Evolutionary conservation across 2,329 filamentous ascomycete genomes (phyloP).

Genomic region (Phialophora verrucosa): DNA sequence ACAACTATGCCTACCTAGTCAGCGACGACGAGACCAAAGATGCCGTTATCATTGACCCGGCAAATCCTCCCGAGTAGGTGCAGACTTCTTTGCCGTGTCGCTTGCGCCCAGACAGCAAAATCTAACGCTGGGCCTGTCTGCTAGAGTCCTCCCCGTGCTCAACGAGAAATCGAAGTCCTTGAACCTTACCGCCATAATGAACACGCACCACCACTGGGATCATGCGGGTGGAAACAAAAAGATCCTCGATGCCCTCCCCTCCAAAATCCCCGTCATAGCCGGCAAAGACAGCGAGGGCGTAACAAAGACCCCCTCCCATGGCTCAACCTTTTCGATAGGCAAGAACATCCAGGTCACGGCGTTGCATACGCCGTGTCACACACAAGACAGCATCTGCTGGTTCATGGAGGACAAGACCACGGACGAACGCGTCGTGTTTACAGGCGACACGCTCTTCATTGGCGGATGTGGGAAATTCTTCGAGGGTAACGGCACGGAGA

Average conservation of each 20-base stretch:
- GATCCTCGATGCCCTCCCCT: constrained; percentile 63
- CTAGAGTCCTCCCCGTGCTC: constrained; percentile 50
- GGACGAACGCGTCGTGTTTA: constrained; percentile 80
- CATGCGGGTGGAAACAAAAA: constrained; percentile 91
- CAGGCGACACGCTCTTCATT: constrained; percentile 94
- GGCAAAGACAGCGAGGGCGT: constrained; percentile 85
- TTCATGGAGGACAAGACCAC: constrained; percentile 72
- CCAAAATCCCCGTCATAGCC: constrained; percentile 77
- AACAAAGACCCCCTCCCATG: constrained; percentile 75
- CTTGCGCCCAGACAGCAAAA: neutral
- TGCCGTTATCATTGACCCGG: constrained; percentile 59
- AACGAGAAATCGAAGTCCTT: constrained; percentile 72
- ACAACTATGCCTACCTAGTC: constrained; percentile 61
- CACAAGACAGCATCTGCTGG: constrained; percentile 97
- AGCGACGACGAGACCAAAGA: constrained; percentile 57
- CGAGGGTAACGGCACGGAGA: constrained; percentile 85
- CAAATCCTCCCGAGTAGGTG: constrained; percentile 57
- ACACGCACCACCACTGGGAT: constrained; percentile 96
- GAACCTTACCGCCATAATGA: constrained; percentile 87
- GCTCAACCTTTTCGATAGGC: constrained; percentile 80
- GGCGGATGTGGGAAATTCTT: constrained; percentile 96
- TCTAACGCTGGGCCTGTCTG: neutral
- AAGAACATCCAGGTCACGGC: constrained; percentile 78
- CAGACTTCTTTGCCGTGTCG: neutral
- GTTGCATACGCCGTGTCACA: constrained; percentile 96